Conservation (phyloP, 1,284 basidiomycete genomes). For the Heterobasidion irregulare region DNA sequence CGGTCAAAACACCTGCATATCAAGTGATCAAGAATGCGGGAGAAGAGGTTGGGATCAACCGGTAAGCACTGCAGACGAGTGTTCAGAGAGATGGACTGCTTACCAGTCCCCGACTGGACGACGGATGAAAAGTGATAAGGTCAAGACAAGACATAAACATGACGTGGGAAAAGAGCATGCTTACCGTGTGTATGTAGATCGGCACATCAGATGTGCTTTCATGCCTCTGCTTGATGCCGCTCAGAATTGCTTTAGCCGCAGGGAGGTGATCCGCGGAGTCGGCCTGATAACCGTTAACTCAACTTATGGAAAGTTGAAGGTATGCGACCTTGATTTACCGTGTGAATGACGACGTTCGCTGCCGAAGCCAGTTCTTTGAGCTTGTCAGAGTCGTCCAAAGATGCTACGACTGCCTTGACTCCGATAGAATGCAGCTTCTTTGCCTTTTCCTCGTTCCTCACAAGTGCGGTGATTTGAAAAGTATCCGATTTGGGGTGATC, state of each 20-base stretch:
- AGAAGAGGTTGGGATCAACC: neutral
- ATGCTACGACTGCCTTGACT: conserved; percentile 29
- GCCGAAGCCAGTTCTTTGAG: conserved; percentile 2
- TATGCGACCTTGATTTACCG: conserved; percentile 1
- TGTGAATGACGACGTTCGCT: conserved; percentile 8
- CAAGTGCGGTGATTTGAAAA: conserved; percentile 31
- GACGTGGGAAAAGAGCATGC: conserved; percentile 12
- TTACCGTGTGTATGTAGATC: conserved; percentile 45
- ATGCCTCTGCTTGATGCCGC: conserved; percentile 33
- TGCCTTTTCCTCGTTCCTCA: conserved; percentile 32
- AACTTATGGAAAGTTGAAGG: neutral
- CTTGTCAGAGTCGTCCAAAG: conserved; percentile 24
- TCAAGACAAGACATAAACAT: neutral
- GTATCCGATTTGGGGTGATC: conserved; percentile 23
- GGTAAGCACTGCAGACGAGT: conserved; percentile 23
- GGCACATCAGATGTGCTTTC: conserved; percentile 28
- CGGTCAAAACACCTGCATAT: conserved; percentile 22
- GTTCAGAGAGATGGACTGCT: neutral
- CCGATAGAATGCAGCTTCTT: conserved; percentile 26
- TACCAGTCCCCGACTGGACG: conserved; percentile 21
- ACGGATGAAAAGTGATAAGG: neutral
- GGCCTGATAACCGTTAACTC: conserved; percentile 21
- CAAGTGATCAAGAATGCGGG: too few species aligned
- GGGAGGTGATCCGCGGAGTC: conserved; percentile 31
- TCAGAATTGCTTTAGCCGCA: conserved; percentile 34